Base-by-base conservation (phyloP, 1,284 basidiomycete species). In the Paramarasmius palmivorus region DNA sequence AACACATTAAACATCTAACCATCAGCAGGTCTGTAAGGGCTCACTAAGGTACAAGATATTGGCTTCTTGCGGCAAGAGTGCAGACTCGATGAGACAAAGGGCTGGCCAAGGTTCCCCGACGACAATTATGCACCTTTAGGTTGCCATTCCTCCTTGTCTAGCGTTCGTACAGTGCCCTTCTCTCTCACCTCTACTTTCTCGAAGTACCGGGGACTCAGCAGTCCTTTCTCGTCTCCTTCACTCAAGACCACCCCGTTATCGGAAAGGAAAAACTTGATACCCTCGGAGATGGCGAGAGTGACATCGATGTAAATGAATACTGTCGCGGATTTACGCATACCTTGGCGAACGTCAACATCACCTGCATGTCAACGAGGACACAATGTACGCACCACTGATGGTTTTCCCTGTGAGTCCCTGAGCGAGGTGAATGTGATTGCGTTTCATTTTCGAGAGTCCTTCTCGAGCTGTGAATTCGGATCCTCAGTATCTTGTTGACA, bases 371-470 rank as follows among this genome's bases (percentile, higher is more conserved):
- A 41, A 14, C 20, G 22, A 10, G 29, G 19, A 8, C 46, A 29
- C 22, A 34, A 8, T 32, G 36, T 19, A 66, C 80, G 39, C 55
- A 91, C 92, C 91, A 59, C 90, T 93, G 54, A 89, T 81, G 42
- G 92, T 83, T 8, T 81, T 79, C 1, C 81, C 79, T 14, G 76
- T 71, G 6, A 89, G 74, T 46, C 86, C 84, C 68, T 90, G 86
- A 0, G 94, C 93, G 10, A 95, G 78, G 66, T 96, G 94, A 47
- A 96, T 89, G 63, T 96, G 92, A 59, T 93, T 94, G 23, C 93
- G 79, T 14, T 70, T 78, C 93, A 95, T 95, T 57, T 79, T 85
- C n/a, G 86, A 92, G 14, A 96, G 71, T 0, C 93, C 93, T 61
- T 88, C 74, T 25, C 70, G 73, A 42, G 80, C 85, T 90, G 57